Base-by-base conservation (phyloP, 306 rosid genomes). In the Trifolium repens region DNA sequence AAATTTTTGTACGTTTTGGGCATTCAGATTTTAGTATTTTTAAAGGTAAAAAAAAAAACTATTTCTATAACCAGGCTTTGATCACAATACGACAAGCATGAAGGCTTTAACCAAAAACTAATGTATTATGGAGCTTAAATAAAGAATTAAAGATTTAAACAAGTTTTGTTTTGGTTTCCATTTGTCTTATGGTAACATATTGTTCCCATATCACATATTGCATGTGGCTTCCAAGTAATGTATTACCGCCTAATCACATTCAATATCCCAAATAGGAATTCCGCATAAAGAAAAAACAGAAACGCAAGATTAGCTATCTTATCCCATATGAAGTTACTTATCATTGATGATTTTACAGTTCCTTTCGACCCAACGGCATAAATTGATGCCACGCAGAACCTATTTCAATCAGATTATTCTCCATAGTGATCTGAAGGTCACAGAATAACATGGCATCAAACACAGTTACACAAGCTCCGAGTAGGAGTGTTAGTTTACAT, bases 11-110 rank as follows among this genome's bases (percentile, higher is more conserved):
- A 55, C 50, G 43, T 77, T 55, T 46, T 34, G 50, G 26, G 60
- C 78, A 73, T 61, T 76, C 34, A 72, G 39, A 43, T 53, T 62
- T 46, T 59, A 77, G 12, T 24, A 69, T 60, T 61, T 71, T 22
- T 16, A 26, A 69, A 16, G 5, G 9, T 7, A 17, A 46, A 13
- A 5, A n/a, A n/a, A n/a, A n/a, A n/a, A n/a, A n/a, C n/a, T 7
- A 46, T 40, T 70, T 73, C 61, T 53, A 67, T 63, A 73, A 69
- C 42, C 75, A 60, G 24, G 75, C 61, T 55, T 67, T 15, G 46
- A 64, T 68, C 64, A 50, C 55, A 32, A 72, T 14, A 74, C 32
- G 66, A 49, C 43, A 61, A 46, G 30, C 24, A 65, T 16, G 53
- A 67, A 69, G 71, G 37, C 54, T 22, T 35, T 67, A 43, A 22